Conservation (phyloP, 805 yeast species). For the Metschnikowia colocasiae region DNA sequence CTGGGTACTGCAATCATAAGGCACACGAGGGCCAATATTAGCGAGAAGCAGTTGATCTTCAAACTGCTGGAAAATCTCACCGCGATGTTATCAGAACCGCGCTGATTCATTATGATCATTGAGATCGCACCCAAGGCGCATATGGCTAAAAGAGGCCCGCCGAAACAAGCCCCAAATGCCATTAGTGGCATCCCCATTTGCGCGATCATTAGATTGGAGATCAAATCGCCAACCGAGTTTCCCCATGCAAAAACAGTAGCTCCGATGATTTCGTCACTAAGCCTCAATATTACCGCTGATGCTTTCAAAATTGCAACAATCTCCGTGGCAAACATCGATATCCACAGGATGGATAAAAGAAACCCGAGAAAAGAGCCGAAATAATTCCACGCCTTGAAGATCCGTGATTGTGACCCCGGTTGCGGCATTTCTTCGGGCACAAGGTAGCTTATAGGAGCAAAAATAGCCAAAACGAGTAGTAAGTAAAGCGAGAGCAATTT, state of each 20-base stretch:
- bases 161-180: conserved; percentile 95
- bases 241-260: conserved; percentile 88
- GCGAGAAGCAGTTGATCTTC: conserved; percentile 13
- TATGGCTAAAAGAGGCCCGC: conserved; percentile 81
- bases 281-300: conserved; percentile 52
- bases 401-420: neutral
- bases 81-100: conserved; percentile 5
- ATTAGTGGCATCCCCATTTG: conserved; percentile 77
- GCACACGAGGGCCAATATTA: conserved; percentile 11
- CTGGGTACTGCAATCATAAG: conserved; percentile 13
- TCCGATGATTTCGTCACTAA: conserved; percentile 81
- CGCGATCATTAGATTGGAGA: conserved; percentile 79
- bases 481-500: neutral
- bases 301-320: conserved; percentile 62
- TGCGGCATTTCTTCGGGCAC: neutral
- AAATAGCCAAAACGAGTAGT: neutral
- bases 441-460: neutral
- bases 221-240: conserved; percentile 85
- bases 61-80: conserved; percentile 14
- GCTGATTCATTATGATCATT: conserved; percentile 12
- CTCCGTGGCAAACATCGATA: conserved; percentile 65
- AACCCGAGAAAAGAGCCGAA: conserved; percentile 56
- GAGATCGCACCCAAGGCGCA: conserved; percentile 74
- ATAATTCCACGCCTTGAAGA: conserved; percentile 17
- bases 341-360: conserved; percentile 59